Conservation (phyloP, 2,329 filamentous ascomycete genomes). For the Davidsoniella australis region DNA sequence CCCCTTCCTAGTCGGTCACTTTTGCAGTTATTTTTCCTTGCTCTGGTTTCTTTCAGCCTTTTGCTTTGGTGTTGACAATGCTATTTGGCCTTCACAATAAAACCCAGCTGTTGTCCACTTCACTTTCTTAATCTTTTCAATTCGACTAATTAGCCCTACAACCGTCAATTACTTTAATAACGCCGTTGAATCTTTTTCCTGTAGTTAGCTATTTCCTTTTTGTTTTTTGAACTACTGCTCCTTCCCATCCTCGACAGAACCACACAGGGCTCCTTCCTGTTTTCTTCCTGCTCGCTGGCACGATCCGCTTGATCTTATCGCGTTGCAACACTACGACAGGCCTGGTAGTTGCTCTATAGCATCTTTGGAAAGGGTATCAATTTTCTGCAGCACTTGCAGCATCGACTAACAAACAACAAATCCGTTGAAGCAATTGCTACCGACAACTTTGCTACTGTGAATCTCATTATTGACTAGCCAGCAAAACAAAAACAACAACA, state of each 20-base stretch:
- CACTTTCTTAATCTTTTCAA: no score
- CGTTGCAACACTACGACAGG: not conserved
- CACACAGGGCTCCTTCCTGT: not conserved
- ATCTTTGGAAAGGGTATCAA: not conserved
- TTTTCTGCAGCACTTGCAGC: not conserved
- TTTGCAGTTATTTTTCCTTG: no score
- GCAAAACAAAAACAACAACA: not conserved
- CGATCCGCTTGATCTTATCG: constrained; percentile 5
- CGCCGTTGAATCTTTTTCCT: no score
- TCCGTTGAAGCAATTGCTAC: not conserved
- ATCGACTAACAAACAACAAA: not conserved
- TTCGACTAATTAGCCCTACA: no score
- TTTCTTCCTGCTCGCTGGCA: not conserved
- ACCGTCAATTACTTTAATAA: no score
- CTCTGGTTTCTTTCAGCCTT: no score
- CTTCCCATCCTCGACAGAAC: not conserved
- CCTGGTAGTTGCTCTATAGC: not conserved
- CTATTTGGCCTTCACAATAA: no score
- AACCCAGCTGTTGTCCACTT: no score
- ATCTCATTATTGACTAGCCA: not conserved
- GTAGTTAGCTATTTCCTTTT: not conserved
- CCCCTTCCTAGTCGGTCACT: no score
- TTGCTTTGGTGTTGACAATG: no score
- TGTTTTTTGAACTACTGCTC: not conserved
- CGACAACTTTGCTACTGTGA: not conserved